Conservation (phyloP, 345 rosid genomes). For the Dimocarpus longan region DNA sequence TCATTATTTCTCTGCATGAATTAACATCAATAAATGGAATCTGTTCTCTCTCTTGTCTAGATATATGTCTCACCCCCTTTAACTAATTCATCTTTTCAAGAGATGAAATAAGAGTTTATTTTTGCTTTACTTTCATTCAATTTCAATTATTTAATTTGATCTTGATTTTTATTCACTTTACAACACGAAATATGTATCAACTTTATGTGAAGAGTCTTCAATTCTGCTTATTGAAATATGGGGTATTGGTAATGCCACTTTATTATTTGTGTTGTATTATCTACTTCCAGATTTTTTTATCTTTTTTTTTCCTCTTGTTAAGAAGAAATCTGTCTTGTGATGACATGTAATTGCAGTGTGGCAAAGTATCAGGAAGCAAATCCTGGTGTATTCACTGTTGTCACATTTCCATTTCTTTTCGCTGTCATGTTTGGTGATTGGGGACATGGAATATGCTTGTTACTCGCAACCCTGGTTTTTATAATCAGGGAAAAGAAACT, state of each 20-base stretch:
- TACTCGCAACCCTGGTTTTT: slow-evolving; percentile 69
- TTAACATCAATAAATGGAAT: too few species aligned
- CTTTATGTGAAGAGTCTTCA: background rate
- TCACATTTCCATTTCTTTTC: slow-evolving; percentile 95
- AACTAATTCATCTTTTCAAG: too few species aligned
- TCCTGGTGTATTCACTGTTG: slow-evolving; percentile 88
- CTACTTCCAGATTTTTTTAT: background rate
- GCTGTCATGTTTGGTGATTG: slow-evolving; percentile 99
- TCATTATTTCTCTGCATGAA: too few species aligned
- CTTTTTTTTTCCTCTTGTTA: background rate
- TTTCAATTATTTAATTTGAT: too few species aligned
- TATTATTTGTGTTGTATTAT: background rate
- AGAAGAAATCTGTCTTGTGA: background rate
- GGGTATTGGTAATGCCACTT: background rate
- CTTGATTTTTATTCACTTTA: too few species aligned
- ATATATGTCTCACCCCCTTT: too few species aligned
- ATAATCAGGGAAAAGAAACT: slow-evolving; percentile 86
- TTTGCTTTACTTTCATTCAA: too few species aligned
- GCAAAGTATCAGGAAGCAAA: slow-evolving; percentile 94
- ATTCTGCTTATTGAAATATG: background rate
- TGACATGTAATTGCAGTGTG: slow-evolving; percentile 59
- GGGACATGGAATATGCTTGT: slow-evolving; percentile 98
- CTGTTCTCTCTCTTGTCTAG: too few species aligned
- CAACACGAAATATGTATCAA: too few species aligned
- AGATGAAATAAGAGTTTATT: too few species aligned